Evolutionary conservation across 805 yeast genomes (phyloP).

Genomic region (Hanseniaspora guilliermondii): DNA sequence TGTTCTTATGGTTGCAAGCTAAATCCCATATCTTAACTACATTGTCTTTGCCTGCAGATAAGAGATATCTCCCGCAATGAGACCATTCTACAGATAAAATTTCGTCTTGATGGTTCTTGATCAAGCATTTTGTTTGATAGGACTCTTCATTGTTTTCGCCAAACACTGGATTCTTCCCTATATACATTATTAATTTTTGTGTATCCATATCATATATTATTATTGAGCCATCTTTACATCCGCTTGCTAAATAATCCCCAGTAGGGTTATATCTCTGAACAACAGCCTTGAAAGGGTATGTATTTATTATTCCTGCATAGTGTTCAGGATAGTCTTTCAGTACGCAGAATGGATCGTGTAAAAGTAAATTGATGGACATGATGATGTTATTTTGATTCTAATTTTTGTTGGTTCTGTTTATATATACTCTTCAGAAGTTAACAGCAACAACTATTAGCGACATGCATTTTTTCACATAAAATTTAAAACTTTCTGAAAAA

Average conservation of each 20-base stretch:
- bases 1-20: conserved; percentile 19
- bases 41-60: conserved; percentile 76
- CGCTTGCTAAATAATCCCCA: conserved; percentile 82
- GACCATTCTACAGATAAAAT: conserved; percentile 73
- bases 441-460: no score
- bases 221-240: conserved; percentile 60
- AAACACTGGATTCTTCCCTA: conserved; percentile 16
- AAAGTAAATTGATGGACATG: conserved; percentile 53
- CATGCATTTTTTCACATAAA: no score
- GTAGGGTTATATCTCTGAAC: conserved; percentile 53
- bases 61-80: conserved; percentile 49
- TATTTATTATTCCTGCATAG: conserved; percentile 50
- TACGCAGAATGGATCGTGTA: conserved; percentile 82
- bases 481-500: no score
- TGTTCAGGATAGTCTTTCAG: conserved; percentile 86
- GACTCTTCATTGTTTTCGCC: not conserved
- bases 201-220: conserved; percentile 66
- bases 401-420: not conserved
- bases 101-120: conserved; percentile 44
- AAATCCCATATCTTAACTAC: conserved; percentile 71
- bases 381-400: not conserved
- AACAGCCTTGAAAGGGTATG: conserved; percentile 48
- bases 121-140: not conserved
- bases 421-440: no score
- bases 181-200: conserved; percentile 23